Base-by-base conservation (phyloP, 139 green algal species). In the Asterochloris erici region DNA sequence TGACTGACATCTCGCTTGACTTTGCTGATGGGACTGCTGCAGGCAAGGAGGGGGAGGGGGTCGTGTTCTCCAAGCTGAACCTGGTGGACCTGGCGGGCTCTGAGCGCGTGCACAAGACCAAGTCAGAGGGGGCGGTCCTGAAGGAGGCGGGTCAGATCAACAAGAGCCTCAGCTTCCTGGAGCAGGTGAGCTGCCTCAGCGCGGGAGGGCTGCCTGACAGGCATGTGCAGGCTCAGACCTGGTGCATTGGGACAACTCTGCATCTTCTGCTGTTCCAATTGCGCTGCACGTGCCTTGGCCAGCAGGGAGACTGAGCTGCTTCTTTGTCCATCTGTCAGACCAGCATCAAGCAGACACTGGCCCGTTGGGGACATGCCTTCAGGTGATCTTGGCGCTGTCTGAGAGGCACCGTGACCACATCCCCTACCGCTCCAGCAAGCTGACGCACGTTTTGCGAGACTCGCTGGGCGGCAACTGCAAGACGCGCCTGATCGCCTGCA, bases 61-160 rank as follows among this genome's bases (percentile, higher is more conserved):
- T 80, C 47, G 68, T 80, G 0, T n/a, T 69, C 9, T 80, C 95
- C 68, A 99, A 99, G 89, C 90, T 99, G 0, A 98, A 98, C 89
- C 91, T 99, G 83, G 96, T 99, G 69, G 96, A 99, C 85, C 87
- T 99, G 79, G 96, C 96, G 14, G 96, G 96, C 29, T 94, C 86
- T 68, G 96, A 99, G 94, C 90, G 96, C 13, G 93, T 98, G 79
- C 88, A 94, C 81, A 89, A 98, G 73, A 98, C 95, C 15, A 96
- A 94, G 16, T 94, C 93, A 14, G 93, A 93, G 16, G 94, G 89
- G 12, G 92, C 94, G 85, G 84, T 95, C 24, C 88, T 98, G 82
- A 96, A 98, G 86, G 96, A 99, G 89, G 92, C 83, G 68, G 98
- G 98, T 84, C 97, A 97, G 82, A 99, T 99, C 91, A 99, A 99